A percentile compares a stretch with the other conserved stretches of the same genome.
phyloP scores from a whole-genome alignment of 2,329 filamentous ascomycete species.

The Diaporthe citri region DNA sequence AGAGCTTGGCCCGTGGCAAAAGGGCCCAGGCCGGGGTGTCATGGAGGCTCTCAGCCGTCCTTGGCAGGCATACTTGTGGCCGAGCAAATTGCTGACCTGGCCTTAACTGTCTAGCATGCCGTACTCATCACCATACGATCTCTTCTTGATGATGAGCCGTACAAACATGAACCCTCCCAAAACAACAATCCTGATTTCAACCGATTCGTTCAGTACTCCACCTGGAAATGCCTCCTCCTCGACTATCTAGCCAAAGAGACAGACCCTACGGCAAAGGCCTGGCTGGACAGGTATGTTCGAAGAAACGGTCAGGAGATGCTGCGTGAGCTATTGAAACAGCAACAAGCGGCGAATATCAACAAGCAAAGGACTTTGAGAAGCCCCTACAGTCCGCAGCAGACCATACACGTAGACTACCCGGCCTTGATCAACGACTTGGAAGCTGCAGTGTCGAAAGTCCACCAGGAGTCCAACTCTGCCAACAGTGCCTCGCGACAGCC shows the following conservation, averaged over 20 bases:
- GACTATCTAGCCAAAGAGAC: not conserved
- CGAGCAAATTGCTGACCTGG: not conserved
- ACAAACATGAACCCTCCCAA: not conserved
- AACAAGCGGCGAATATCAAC: not conserved
- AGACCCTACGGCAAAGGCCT: not conserved
- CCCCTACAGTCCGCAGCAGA: not conserved
- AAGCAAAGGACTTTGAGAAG: not conserved
- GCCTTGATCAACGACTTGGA: not conserved
- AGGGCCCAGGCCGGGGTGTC: not conserved
- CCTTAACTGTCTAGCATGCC: not conserved
- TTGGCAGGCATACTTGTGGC: not conserved
- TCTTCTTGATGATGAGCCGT: conserved; percentile 13
- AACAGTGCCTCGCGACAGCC: not conserved
- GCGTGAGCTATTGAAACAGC: not conserved
- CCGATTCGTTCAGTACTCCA: not conserved
- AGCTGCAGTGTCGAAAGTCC: not conserved
- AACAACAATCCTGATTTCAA: not conserved
- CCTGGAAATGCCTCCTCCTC: not conserved
- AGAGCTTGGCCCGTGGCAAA: not conserved
- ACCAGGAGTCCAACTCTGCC: not conserved
- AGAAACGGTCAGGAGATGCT: conserved; percentile 2
- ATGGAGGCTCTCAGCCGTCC: not conserved
- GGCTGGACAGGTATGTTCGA: not conserved
- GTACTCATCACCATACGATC: conserved; percentile 5
- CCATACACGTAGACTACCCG: not conserved